Percentiles rank a stretch among this genome's conserved stretches.
phyloP scores from a whole-genome alignment of 305 asterid genomes.

The Stenogyne calaminthoides region DNA sequence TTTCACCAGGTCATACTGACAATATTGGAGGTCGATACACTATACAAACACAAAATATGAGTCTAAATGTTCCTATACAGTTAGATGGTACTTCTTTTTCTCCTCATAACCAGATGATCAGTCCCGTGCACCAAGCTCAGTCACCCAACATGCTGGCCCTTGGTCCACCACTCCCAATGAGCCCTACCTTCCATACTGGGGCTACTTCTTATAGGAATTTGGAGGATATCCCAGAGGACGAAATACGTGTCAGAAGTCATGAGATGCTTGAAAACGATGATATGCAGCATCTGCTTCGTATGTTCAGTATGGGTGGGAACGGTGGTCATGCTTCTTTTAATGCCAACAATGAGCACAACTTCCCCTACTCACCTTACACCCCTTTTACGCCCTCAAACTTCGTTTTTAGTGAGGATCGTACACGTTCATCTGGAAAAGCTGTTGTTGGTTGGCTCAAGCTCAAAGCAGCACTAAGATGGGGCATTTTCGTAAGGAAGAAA shows the following conservation, averaged over 20 bases:
- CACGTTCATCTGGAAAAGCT: constrained; percentile 91
- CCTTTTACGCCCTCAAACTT: constrained; percentile 59
- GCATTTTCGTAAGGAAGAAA: constrained; percentile 88
- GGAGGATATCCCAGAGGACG: constrained; percentile 77
- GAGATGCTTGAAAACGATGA: constrained; percentile 95
- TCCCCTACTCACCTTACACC: constrained; percentile 52
- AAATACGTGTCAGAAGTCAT: constrained; percentile 83
- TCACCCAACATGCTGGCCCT: constrained; percentile 63
- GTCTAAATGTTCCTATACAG: constrained; percentile 50
- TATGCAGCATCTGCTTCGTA: constrained; percentile 88
- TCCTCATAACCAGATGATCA: constrained; percentile 50
- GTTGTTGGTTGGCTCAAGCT: constrained; percentile 99
- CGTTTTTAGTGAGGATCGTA: constrained; percentile 52
- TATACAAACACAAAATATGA: constrained; percentile 52
- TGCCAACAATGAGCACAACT: constrained; percentile 47
- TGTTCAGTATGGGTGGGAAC: constrained; percentile 70
- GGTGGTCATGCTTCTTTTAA: constrained; percentile 52
- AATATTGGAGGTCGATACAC: constrained; percentile 50
- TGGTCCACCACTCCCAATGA: constrained; percentile 60
- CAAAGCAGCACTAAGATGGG: constrained; percentile 98
- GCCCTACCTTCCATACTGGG: constrained; percentile 49
- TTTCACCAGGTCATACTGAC: constrained; percentile 59
- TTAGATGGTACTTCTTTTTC: constrained; percentile 50
- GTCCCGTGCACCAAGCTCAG: constrained; percentile 53
- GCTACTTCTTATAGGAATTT: constrained; percentile 54